Evolutionary conservation across 2,329 filamentous ascomycete species (phyloP), one percentile per base, ranked within the genome.

Genomic region (Ophiostoma tasmaniense): DNA sequence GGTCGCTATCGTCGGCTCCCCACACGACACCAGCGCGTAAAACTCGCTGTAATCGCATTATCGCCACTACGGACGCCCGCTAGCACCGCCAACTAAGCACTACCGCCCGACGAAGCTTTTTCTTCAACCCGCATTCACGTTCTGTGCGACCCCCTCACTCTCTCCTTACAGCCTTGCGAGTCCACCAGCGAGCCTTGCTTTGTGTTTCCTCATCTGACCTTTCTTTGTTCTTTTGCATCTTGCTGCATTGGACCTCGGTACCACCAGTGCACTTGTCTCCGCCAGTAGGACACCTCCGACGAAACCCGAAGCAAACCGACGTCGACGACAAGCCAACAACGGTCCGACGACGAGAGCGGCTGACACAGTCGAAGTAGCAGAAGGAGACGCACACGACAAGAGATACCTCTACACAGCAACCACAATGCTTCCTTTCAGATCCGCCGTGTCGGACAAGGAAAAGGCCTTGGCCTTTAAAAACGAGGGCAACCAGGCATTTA

Each of bases 401-500:
- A 25, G 5, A 55, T n/a, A 4, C 2, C 10, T 17, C 20, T 11
- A 10, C 62, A 28, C 33, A 4, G 42, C 37, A 39, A 11, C 11
- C 37, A 65, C 22, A 3, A 65, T 45, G 35, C 35, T 65, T 30
- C 64, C 64, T 39, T 42, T 65, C 37, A 25, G 64, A 45, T 6
- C 64, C 6, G 64, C 64, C 37, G 64, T 28, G 33, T 50, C 59
- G 33, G 71, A 74, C n/a, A 73, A 80, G 75, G 88, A 91, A 78
- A 87, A 91, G 78, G 94, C 94, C 67, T 85, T 88, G 74, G 90
- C 89, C 76, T 83, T 96, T 74, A 99, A 99, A 83, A 90, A 96
- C 79, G 86, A 96, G 79, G 95, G 95, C 78, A 99, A 99, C 81
- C 91, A 93, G 76, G 93, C 93, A 67, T 98, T 98, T 80, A 87